Conservation (phyloP, 345 rosid genomes). For the Erodium maritimum region DNA sequence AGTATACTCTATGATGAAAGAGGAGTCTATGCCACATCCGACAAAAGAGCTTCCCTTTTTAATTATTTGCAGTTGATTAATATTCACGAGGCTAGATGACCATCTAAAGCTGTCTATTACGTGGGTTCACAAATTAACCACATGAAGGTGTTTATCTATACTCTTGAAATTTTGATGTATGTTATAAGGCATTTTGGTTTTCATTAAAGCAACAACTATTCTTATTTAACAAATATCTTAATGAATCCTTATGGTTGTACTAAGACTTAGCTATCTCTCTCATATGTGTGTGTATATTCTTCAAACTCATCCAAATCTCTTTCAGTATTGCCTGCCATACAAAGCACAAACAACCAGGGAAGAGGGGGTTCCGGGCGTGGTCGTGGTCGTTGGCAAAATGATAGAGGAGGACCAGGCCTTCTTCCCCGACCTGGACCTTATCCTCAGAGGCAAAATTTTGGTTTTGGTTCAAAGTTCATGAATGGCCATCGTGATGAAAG, state of each 20-base stretch:
- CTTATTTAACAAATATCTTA: too few relatives aligned
- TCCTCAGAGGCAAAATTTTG: conserved; percentile 67
- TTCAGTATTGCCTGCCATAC: conserved; percentile 62
- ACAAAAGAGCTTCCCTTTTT: too few relatives aligned
- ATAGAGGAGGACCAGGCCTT: conserved; percentile 69
- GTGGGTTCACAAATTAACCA: too few relatives aligned
- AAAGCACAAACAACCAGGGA: conserved; percentile 39
- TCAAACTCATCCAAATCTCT: conserved; percentile 3
- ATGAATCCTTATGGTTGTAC: neutral
- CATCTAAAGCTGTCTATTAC: too few relatives aligned
- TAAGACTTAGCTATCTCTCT: neutral
- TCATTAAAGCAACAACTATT: too few relatives aligned
- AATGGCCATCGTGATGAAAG: conserved; percentile 81
- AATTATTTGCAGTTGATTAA: too few relatives aligned
- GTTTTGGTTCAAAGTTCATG: conserved; percentile 50
- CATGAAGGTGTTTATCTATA: too few relatives aligned
- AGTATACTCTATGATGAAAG: too few relatives aligned
- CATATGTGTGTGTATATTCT: neutral
- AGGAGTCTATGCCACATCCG: too few relatives aligned
- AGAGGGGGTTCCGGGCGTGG: conserved; percentile 60
- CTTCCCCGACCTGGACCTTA: conserved; percentile 86
- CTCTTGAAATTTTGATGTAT: too few relatives aligned
- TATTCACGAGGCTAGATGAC: too few relatives aligned
- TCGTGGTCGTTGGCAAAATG: conserved; percentile 68
- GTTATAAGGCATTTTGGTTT: too few relatives aligned